phyloP scores from a whole-genome alignment of 495 filamentous ascomycete species.

The Delitschia confertaspora region DNA sequence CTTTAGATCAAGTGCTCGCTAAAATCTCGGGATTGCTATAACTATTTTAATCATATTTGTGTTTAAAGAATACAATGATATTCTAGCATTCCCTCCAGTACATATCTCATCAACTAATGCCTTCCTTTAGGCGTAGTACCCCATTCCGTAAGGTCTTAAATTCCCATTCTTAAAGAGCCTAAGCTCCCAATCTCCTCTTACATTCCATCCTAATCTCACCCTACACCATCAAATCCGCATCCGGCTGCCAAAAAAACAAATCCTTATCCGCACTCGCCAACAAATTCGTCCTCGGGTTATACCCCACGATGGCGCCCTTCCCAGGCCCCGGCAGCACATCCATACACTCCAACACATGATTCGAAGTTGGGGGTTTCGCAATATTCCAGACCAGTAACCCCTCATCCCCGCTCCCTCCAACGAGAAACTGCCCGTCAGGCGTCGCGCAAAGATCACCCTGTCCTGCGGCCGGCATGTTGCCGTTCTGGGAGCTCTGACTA shows the following conservation, averaged over 20 bases:
- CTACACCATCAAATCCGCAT: slow-evolving; percentile 43
- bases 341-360: slow-evolving; percentile 55
- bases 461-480: slow-evolving; percentile 31
- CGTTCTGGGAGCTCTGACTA: slow-evolving; percentile 32
- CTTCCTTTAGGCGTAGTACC: too few relatives aligned
- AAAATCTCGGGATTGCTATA: too few relatives aligned
- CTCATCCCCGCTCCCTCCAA: slow-evolving; percentile 64
- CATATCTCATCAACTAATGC: too few relatives aligned
- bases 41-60: too few relatives aligned
- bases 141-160: background rate
- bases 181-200: background rate
- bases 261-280: slow-evolving; percentile 82
- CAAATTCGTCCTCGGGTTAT: slow-evolving; percentile 85
- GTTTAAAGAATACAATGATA: too few relatives aligned
- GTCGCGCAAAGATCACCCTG: slow-evolving; percentile 82
- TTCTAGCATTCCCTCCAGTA: too few relatives aligned
- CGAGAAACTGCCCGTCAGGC: slow-evolving; percentile 75
- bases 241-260: slow-evolving; percentile 82
- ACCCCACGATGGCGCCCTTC: slow-evolving; percentile 65
- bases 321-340: slow-evolving; percentile 55
- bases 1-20: too few relatives aligned
- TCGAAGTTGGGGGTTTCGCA: slow-evolving; percentile 40
- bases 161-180: background rate
- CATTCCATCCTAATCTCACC: background rate
- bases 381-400: slow-evolving; percentile 73